Percentiles rank a stretch among this genome's conserved stretches.
These are phyloP conservation scores for Penicillium sp. DNA, from an alignment of 2,329 filamentous ascomycete species.

Conservation along the genomic window DNA sequence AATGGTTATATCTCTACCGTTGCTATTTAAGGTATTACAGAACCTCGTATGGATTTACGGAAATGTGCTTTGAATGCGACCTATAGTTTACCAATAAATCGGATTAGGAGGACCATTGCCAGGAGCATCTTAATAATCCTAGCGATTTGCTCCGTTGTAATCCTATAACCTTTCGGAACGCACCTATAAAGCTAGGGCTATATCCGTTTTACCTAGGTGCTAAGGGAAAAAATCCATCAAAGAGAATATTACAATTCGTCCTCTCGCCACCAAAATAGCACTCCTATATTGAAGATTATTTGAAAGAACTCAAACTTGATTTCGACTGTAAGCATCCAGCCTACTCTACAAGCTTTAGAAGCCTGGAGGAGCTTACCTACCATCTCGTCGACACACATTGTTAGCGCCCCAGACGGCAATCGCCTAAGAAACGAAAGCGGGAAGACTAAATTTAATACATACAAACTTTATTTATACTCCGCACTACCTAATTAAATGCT, in stretches of 20 bases:
- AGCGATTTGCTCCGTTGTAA: constrained; percentile 11
- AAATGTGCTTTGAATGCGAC: constrained; percentile 12
- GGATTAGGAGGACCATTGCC: constrained; percentile 6
- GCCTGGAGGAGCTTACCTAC: background rate
- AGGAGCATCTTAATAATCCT: constrained; percentile 9
- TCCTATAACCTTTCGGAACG: constrained; percentile 13
- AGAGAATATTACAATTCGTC: constrained; percentile 5
- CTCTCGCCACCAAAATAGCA: background rate
- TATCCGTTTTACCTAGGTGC: constrained; percentile 13
- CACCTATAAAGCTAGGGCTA: constrained; percentile 10
- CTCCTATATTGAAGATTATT: constrained; percentile 2
- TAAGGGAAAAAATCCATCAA: background rate
- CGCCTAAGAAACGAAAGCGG: background rate
- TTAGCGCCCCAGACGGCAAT: background rate
- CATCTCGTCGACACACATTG: background rate
- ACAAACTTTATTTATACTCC: no score
- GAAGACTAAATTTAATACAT: background rate
- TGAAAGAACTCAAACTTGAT: background rate
- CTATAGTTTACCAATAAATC: constrained; percentile 9
- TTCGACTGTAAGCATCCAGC: constrained; percentile 1
- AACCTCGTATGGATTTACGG: constrained; percentile 5
- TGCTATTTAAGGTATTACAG: constrained; percentile 5
- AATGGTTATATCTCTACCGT: constrained; percentile 16
- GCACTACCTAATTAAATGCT: no score
- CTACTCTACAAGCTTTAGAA: background rate